phyloP scores from a whole-genome alignment of 2,329 filamentous ascomycete genomes.

The Ascochyta viciae-villosae region DNA sequence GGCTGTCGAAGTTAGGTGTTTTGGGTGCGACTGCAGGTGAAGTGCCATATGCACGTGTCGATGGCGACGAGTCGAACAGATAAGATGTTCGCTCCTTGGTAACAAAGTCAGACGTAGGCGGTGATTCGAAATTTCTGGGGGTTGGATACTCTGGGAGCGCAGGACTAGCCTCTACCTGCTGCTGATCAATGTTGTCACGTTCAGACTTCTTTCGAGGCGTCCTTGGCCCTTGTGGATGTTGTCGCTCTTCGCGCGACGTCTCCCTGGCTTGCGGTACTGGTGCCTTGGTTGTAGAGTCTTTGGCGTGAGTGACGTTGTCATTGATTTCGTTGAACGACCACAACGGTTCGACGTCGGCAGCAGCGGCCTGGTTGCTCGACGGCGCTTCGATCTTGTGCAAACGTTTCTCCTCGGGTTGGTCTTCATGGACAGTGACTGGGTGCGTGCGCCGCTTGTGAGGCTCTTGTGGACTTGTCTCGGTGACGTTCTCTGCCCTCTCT shows the following conservation, averaged over 20 bases:
- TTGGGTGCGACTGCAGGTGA: constrained; percentile 32
- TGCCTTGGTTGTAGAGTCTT: constrained; percentile 47
- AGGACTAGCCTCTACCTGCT: constrained; percentile 31
- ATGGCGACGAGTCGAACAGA: constrained; percentile 48
- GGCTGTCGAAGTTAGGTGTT: constrained; percentile 27
- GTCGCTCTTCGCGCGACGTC: constrained; percentile 21
- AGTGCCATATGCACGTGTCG: constrained; percentile 41
- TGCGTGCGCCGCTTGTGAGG: constrained; percentile 46
- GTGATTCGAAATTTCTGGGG: constrained; percentile 24
- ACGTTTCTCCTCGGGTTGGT: constrained; percentile 46
- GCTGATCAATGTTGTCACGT: constrained; percentile 11
- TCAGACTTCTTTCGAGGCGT: constrained; percentile 23
- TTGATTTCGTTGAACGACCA: constrained; percentile 52
- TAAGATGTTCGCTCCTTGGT: constrained; percentile 48
- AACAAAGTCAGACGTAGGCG: constrained; percentile 41
- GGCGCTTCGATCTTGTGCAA: constrained; percentile 33
- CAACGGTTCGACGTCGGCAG: constrained; percentile 32
- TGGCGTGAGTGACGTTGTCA: constrained; percentile 55
- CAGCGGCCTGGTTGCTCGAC: constrained; percentile 14
- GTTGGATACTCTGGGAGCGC: constrained; percentile 34
- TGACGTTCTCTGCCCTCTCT: constrained; percentile 28
- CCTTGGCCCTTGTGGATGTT: constrained; percentile 31
- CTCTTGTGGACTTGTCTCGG: constrained; percentile 9
- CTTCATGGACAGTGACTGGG: constrained; percentile 39
- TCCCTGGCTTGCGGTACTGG: neutral